Evolutionary conservation across 768 basidiomycete species (phyloP), one percentile per base, ranked within the genome.

Genomic region (Boletus rubropictus): DNA sequence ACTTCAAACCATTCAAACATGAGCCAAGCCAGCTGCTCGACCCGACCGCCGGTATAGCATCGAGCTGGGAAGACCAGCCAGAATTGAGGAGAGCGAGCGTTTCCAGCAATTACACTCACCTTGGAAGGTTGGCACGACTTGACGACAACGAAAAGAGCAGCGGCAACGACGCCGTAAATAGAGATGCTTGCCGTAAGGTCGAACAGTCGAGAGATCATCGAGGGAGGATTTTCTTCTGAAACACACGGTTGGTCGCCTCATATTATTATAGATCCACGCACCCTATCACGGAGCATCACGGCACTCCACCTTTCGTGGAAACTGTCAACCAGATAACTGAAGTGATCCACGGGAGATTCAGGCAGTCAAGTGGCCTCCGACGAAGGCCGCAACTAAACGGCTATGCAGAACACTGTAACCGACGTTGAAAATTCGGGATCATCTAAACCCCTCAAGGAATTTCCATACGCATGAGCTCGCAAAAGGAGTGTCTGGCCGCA

Each of bases 31-130:
- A 56, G 10, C 37, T 46, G 2, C 48, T 58, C 6, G 51, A 58
- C 3, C 69, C 66, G 3, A 62, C 41, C 4, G 64, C 58, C 0
- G 70, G 70, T 2, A 71, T 62, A 6, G 36, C 37, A n/a, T 58
- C 47, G 7, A 64, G 47, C 65, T 66, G 34, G 9, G 18, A 0
- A 11, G 20, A 15, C 7, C 7, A 25, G 31, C 29, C 5, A 8
- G 20, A 0, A 4, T 22, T n/a, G 20, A n/a, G 8, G 4, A 17
- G 21, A 38, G 21, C 1, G 9, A 2, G 22, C 14, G 4, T 10
- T 38, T 25, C 14, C 6, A 1, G 10, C 1, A 3, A 15, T 2
- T 3, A 7, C n/a, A 24, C 29, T 32, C 7, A 50, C 56, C 40
- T 43, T 44, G 15, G 52, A 48, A 2, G 29, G 34, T 24, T 18